These are phyloP conservation scores for Pseudonectria foliicola DNA, from an alignment of 2,329 filamentous ascomycete genomes.

Conservation along the genomic window DNA sequence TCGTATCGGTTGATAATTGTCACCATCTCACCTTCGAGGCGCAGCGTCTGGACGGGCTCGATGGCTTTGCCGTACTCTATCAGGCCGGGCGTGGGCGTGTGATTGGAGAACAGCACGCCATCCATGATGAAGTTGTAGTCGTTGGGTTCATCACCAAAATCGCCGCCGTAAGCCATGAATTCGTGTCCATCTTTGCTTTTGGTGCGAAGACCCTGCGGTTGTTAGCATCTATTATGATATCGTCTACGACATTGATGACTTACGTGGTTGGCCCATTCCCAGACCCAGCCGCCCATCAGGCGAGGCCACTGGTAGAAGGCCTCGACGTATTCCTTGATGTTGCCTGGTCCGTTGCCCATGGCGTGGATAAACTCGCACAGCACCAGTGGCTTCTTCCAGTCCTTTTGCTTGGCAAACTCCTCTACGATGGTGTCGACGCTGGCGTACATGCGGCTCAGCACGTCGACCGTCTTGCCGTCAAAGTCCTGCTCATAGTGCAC, in stretches of 20 bases:
- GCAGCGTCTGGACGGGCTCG: conserved; percentile 48
- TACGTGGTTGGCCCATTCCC: conserved; percentile 55
- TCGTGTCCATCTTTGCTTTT: not conserved
- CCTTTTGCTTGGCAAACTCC: not conserved
- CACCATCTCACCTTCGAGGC: conserved; percentile 33
- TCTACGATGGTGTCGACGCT: conserved; percentile 30
- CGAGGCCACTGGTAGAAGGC: conserved; percentile 48
- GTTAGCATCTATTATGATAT: not conserved
- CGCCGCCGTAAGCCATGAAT: conserved; percentile 45
- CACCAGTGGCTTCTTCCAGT: conserved; percentile 45
- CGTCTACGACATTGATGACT: too few species aligned
- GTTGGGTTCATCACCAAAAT: conserved; percentile 53
- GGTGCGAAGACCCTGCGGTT: not conserved
- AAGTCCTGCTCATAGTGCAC: conserved; percentile 61
- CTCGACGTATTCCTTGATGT: conserved; percentile 59
- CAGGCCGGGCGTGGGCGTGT: conserved; percentile 42
- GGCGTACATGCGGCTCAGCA: conserved; percentile 60
- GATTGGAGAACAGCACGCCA: conserved; percentile 29
- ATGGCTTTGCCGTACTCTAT: conserved; percentile 51
- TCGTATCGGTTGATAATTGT: conserved; percentile 48
- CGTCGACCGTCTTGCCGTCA: conserved; percentile 50
- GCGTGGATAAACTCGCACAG: conserved; percentile 51
- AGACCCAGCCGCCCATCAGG: conserved; percentile 56
- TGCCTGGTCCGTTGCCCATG: conserved; percentile 66
- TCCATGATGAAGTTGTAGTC: conserved; percentile 54